phyloP scores from a whole-genome alignment of 2,329 filamentous ascomycete genomes.

The Sarocladiaceae sp. region DNA sequence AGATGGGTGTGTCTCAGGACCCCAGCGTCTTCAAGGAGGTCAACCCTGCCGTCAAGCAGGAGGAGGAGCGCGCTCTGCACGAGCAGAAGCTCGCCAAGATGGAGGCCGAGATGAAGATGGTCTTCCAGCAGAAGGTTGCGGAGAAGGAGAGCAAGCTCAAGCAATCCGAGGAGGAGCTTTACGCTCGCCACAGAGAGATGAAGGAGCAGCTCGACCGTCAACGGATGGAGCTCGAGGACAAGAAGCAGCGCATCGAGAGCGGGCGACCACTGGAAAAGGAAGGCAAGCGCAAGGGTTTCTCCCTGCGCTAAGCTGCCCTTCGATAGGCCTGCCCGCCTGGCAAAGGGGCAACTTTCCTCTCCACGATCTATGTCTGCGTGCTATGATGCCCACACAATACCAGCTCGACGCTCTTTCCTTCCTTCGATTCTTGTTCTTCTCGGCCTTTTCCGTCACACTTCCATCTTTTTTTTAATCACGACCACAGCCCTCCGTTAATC shows the following conservation, averaged over 20 bases:
- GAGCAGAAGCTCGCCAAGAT: conserved; percentile 99
- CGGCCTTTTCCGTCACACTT: conserved; percentile 27
- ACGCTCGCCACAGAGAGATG: conserved; percentile 98
- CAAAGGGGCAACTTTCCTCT: conserved; percentile 15
- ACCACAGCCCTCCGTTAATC: conserved; percentile 27
- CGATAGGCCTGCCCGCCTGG: not conserved
- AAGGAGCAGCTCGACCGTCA: conserved; percentile 98
- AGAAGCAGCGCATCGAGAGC: conserved; percentile 92
- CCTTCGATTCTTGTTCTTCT: conserved; percentile 31
- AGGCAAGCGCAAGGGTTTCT: conserved; percentile 98
- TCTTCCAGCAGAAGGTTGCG: conserved; percentile 99
- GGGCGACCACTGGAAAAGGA: conserved; percentile 95
- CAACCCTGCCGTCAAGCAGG: conserved; percentile 99
- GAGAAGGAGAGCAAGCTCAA: conserved; percentile 99
- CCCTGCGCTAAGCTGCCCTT: conserved; percentile 66
- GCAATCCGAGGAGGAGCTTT: conserved; percentile 98
- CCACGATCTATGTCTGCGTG: conserved; percentile 51
- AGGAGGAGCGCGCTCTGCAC: conserved; percentile 95
- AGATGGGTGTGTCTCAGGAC: conserved; percentile 98
- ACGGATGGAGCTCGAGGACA: conserved; percentile 92
- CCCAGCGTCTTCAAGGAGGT: conserved; percentile 99
- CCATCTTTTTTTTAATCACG: conserved; percentile 33
- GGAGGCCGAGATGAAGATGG: conserved; percentile 99
- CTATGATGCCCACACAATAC: conserved; percentile 55
- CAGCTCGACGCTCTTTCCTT: conserved; percentile 49